Evolutionary conservation across 2,329 filamentous ascomycete genomes (phyloP).

Genomic region (Fusarium sp.): DNA sequence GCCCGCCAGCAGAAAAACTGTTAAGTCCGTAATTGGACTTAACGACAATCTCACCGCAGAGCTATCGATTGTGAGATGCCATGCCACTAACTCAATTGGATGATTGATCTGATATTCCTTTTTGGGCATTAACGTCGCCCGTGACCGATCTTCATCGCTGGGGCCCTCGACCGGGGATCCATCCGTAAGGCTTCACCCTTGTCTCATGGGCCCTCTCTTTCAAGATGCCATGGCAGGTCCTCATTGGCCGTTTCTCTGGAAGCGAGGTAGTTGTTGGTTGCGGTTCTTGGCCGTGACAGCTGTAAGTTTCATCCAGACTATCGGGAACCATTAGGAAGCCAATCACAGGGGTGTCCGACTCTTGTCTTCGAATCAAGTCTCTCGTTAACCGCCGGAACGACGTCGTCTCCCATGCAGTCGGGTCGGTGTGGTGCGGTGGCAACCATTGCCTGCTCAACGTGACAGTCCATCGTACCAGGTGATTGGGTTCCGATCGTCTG

Average conservation of each 20-base stretch:
- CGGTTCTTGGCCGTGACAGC: not conserved
- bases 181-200: not conserved
- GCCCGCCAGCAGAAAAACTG: not conserved
- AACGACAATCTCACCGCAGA: not conserved
- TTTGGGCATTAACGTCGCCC: not conserved
- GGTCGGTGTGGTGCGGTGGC: not conserved
- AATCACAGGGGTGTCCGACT: not conserved
- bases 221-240: not conserved
- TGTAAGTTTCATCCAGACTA: not conserved
- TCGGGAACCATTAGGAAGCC: not conserved
- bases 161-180: not conserved
- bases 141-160: not conserved
- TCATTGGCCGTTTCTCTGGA: not conserved
- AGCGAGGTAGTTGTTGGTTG: not conserved
- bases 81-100: not conserved
- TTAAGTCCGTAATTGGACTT: not conserved
- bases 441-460: not conserved
- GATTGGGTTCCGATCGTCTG: not conserved
- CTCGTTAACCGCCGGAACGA: not conserved
- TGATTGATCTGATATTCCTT: not conserved
- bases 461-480: not conserved
- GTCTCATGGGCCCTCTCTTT: not conserved
- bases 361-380: not conserved
- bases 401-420: not conserved
- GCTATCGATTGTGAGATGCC: not conserved